Evolutionary conservation across 2,329 filamentous ascomycete genomes (phyloP).

Genomic region (Sordariomycetes sp.): DNA sequence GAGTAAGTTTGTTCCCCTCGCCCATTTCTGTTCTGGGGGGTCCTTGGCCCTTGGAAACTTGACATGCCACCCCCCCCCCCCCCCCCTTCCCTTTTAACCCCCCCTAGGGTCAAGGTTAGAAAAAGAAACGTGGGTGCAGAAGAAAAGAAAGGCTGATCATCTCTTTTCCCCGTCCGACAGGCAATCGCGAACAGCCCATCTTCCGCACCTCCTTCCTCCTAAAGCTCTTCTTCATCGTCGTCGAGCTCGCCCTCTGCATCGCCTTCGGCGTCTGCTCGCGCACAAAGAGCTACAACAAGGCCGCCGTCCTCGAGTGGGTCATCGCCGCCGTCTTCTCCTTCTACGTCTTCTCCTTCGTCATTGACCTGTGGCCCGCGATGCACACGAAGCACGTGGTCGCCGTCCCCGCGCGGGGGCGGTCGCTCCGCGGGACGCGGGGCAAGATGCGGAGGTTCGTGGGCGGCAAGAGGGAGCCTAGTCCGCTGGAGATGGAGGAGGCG

Average conservation of each 20-base stretch:
- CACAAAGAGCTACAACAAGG: constrained; percentile 41
- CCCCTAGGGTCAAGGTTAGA: background rate
- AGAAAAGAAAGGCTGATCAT: background rate
- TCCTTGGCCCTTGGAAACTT: no score
- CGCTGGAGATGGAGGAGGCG: constrained; percentile 4
- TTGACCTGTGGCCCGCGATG: constrained; percentile 75
- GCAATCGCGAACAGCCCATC: constrained; percentile 62
- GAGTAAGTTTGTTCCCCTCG: constrained; percentile 26
- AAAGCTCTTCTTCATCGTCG: constrained; percentile 72
- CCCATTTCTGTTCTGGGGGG: constrained; percentile 10
- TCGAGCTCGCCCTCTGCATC: constrained; percentile 62
- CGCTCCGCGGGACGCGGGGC: constrained; percentile 2
- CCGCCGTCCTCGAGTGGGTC: constrained; percentile 67
- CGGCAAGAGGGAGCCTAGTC: background rate
- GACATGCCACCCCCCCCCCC: background rate
- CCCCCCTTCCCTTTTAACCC: background rate
- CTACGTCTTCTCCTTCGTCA: constrained; percentile 74
- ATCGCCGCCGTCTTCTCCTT: constrained; percentile 78
- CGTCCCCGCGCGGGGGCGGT: constrained; percentile 14
- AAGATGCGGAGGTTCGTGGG: constrained; percentile 10
- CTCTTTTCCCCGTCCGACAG: constrained; percentile 17
- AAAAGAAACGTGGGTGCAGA: background rate
- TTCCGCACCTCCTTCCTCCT: constrained; percentile 73
- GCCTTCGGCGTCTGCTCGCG: constrained; percentile 52
- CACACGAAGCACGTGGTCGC: constrained; percentile 32